Base-by-base conservation (phyloP, 139 green algal species). In the Limnomonas spitsbergensis region DNA sequence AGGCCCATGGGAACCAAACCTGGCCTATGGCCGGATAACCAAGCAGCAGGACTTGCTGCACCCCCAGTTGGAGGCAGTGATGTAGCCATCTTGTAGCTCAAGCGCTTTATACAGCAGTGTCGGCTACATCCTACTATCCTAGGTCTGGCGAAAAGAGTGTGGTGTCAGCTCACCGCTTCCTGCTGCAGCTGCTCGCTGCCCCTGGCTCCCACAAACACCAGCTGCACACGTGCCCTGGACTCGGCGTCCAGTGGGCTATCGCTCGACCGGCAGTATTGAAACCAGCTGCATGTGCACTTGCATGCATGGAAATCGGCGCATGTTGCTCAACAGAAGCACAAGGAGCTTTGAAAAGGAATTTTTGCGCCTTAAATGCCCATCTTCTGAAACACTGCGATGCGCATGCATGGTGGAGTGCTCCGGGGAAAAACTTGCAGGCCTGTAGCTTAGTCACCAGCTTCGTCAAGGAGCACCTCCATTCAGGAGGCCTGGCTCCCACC, bases 151-250 rank as follows among this genome's bases (percentile, higher is more conserved):
- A n/a, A n/a, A n/a, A n/a, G n/a, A n/a, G n/a, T n/a, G n/a, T n/a
- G n/a, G n/a, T n/a, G n/a, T n/a, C n/a, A n/a, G n/a, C n/a, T n/a
- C 35, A 74, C 68, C 36, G 68, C 68, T 29, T 74, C 68, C 24
- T 42, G 9, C 68, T 74, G 9, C 7, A 74, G 36, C 14, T n/a
- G 29, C 24, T 40, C 36, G 42, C 42, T 32, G 35, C 68, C 68
- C 24, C 26, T 74, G 36, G 68, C 68, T 47, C 24, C 68, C 7
- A 74, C 36, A 47, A 74, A 74, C 35, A 74, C 68, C 4, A 74
- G 7, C 35, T 47, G 4, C 4, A 74, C 24, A 29, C 14, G 14
- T 24, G 4, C 4, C 68, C 36, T 40, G 4, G 68, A n/a, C 56
- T 7, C 7, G 4, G 9, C 35, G 6, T 6, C 4, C 68, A 74